phyloP scores from a whole-genome alignment of 805 yeast genomes.

The Schwanniomyces sp. region DNA sequence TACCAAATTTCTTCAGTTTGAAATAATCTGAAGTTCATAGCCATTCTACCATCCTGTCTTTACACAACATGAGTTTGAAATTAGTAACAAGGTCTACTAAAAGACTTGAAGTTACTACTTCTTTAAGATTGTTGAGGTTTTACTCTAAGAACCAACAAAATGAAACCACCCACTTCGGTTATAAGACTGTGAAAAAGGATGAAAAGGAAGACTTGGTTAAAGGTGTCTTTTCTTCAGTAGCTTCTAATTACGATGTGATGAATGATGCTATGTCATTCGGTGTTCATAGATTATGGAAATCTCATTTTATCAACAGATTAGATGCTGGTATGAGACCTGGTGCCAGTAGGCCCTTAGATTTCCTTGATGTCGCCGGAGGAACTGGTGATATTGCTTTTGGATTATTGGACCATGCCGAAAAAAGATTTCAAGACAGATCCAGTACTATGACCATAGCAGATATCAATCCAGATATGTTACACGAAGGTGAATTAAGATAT shows the following conservation, averaged over 20 bases:
- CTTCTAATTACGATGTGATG: constrained; percentile 92
- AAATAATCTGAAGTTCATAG: background rate
- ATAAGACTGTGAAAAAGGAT: constrained; percentile 71
- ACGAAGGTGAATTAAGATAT: constrained; percentile 84
- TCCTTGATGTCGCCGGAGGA: constrained; percentile 97
- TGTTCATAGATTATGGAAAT: constrained; percentile 92
- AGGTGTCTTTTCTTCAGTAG: constrained; percentile 91
- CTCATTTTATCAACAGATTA: constrained; percentile 79
- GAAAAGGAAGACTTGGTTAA: constrained; percentile 84
- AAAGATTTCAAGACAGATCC: constrained; percentile 67
- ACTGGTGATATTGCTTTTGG: constrained; percentile 99
- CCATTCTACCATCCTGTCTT: background rate
- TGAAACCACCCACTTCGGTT: constrained; percentile 90
- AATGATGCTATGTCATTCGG: constrained; percentile 98
- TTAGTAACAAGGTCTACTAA: constrained; percentile 1
- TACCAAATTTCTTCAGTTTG: background rate
- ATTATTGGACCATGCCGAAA: constrained; percentile 84
- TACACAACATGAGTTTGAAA: constrained; percentile 7
- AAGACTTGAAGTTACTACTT: constrained; percentile 1
- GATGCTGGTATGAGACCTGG: constrained; percentile 96
- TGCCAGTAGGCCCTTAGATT: constrained; percentile 69
- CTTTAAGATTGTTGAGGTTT: constrained; percentile 2
- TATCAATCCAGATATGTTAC: constrained; percentile 93
- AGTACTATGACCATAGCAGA: constrained; percentile 90
- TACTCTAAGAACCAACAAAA: constrained; percentile 10